A percentile compares a stretch with the other conserved stretches of the same genome.
Conservation (phyloP, 352 stramenopile species). For the Pythium vanterpoolii region DNA sequence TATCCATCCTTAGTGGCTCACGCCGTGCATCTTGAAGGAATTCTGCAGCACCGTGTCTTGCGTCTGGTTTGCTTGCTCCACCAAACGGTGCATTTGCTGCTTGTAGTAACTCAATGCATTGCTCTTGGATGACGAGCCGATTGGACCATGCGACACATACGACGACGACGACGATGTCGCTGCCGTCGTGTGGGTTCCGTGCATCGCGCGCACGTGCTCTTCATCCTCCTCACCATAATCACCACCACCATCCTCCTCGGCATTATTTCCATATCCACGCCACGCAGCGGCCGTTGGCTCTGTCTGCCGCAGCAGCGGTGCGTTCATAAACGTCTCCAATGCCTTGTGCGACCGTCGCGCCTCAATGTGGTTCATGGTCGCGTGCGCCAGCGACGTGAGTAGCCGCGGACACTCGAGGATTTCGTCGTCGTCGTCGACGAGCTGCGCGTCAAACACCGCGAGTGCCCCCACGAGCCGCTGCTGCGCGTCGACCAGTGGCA, state of each 20-base stretch:
- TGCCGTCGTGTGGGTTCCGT: neutral
- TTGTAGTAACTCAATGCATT: conserved; percentile 49
- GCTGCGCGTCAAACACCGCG: conserved; percentile 56
- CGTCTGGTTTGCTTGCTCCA: conserved; percentile 63
- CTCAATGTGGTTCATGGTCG: conserved; percentile 38
- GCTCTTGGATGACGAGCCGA: conserved; percentile 3
- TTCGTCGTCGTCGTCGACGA: conserved; percentile 38
- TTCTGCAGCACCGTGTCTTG: conserved; percentile 64
- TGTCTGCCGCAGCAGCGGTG: conserved; percentile 45
- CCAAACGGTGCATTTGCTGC: conserved; percentile 64
- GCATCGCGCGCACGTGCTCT: conserved; percentile 6
- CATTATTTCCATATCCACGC: neutral
- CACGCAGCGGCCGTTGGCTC: conserved; percentile 27
- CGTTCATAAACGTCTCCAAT: conserved; percentile 52
- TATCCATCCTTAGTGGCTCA: conserved; percentile 16
- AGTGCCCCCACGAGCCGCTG: conserved; percentile 51
- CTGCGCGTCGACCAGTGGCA: conserved; percentile 50
- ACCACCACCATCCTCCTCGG: conserved; percentile 21
- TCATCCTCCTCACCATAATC: conserved; percentile 6
- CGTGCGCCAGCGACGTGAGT: conserved; percentile 35
- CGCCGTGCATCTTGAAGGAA: conserved; percentile 14
- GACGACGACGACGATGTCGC: neutral
- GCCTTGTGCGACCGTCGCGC: conserved; percentile 42
- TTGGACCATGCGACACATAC: neutral
- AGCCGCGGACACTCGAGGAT: conserved; percentile 31